A percentile compares a stretch with the other conserved stretches of the same genome.
Evolutionary conservation across 1,139 yeast genomes (phyloP).

Genomic region (Candida labiduridarum): DNA sequence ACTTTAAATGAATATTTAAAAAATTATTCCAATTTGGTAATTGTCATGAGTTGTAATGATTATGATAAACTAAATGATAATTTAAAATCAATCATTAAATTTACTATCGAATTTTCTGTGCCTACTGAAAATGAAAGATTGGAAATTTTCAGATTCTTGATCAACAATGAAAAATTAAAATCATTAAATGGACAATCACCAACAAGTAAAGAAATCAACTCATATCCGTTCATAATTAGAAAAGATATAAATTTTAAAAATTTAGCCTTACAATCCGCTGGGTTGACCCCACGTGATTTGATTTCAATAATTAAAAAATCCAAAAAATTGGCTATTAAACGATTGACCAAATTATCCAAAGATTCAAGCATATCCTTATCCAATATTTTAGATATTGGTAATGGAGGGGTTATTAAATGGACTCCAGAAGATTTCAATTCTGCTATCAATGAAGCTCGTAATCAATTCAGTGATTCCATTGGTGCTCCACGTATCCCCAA

Average conservation of each 20-base stretch:
- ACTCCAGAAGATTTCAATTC: slow-evolving; percentile 66
- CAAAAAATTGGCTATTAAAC: slow-evolving; percentile 55
- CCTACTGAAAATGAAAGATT: slow-evolving; percentile 78
- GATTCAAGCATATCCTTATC: slow-evolving; percentile 21
- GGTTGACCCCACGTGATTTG: slow-evolving; percentile 85
- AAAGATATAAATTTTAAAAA: slow-evolving; percentile 59
- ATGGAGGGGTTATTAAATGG: slow-evolving; percentile 59
- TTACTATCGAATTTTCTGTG: slow-evolving; percentile 74
- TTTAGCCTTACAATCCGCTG: slow-evolving; percentile 87
- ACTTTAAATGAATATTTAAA: slow-evolving; percentile 58
- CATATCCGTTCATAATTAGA: slow-evolving; percentile 30
- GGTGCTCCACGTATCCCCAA: slow-evolving; percentile 97
- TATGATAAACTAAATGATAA: slow-evolving; percentile 69
- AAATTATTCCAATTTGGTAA: slow-evolving; percentile 41
- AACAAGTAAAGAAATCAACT: slow-evolving; percentile 18
- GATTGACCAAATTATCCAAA: slow-evolving; percentile 39
- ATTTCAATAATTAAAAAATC: slow-evolving; percentile 71
- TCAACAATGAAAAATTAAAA: slow-evolving; percentile 25
- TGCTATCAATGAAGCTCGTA: slow-evolving; percentile 82
- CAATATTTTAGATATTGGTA: slow-evolving; percentile 36
- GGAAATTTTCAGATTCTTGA: slow-evolving; percentile 58
- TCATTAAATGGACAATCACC: not conserved
- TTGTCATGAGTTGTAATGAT: slow-evolving; percentile 74
- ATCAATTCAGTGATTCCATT: slow-evolving; percentile 87
- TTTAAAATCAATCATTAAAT: slow-evolving; percentile 69